A percentile compares a stretch with the other conserved stretches of the same genome.
Conservation (phyloP, 1,284 basidiomycete species). For the Cutaneotrichosporon spelunceum region DNA sequence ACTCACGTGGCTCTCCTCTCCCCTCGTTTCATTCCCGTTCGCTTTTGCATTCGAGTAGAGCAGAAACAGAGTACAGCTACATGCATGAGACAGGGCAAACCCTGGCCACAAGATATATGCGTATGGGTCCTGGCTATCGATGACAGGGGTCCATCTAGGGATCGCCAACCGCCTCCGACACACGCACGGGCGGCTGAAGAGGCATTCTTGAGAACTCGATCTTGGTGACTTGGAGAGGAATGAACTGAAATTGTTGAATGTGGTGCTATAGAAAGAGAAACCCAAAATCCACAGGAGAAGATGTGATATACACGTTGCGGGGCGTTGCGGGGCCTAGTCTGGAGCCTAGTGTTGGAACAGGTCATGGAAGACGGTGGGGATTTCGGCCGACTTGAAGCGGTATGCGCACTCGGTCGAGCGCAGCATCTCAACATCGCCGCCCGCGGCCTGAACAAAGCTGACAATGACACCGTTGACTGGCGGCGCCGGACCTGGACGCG, state of each 20-base stretch:
- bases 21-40: background rate
- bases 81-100: conserved; percentile 18
- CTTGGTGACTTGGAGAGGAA: background rate
- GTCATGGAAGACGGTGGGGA: conserved; percentile 48
- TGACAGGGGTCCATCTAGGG: conserved; percentile 4
- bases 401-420: conserved; percentile 96
- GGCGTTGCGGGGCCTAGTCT: background rate
- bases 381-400: conserved; percentile 61
- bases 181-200: background rate
- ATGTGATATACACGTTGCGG: conserved; percentile 5
- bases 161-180: background rate
- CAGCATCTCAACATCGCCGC: conserved; percentile 95
- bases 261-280: conserved; percentile 1
- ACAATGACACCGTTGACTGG: conserved; percentile 63
- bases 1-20: background rate
- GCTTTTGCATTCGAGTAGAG: background rate
- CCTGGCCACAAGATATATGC: conserved; percentile 22
- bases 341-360: conserved; percentile 41
- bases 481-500: conserved; percentile 56
- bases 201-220: background rate
- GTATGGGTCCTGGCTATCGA: conserved; percentile 11
- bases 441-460: conserved; percentile 93
- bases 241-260: background rate
- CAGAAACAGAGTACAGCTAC: conserved; percentile 21
- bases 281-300: conserved; percentile 12